Evolutionary conservation across 352 stramenopile species (phyloP).

Genomic region (Phytopythium aichiense): DNA sequence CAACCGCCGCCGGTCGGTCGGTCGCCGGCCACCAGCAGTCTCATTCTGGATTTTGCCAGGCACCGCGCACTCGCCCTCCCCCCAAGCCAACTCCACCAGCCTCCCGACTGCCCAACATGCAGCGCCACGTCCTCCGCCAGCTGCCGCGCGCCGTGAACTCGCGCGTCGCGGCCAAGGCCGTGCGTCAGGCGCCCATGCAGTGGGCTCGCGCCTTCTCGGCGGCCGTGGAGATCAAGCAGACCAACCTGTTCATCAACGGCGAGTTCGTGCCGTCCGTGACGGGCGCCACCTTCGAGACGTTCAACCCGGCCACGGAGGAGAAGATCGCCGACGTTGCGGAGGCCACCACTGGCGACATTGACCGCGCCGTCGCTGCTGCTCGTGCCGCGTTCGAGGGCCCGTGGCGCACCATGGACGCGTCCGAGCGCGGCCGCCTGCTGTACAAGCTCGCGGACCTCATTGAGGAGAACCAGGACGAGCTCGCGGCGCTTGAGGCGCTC

Average conservation of each 20-base stretch:
- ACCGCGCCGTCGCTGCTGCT: slow-evolving; percentile 66
- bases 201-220: slow-evolving; percentile 35
- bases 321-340: slow-evolving; percentile 69
- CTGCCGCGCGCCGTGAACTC: slow-evolving; percentile 15
- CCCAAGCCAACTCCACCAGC: neutral
- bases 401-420: slow-evolving; percentile 54
- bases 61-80: neutral
- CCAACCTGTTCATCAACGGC: slow-evolving; percentile 83
- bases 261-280: slow-evolving; percentile 69
- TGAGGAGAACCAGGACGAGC: slow-evolving; percentile 57
- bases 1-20: neutral
- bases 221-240: slow-evolving; percentile 48
- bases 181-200: slow-evolving; percentile 14
- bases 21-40: neutral
- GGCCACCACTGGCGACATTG: slow-evolving; percentile 57
- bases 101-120: slow-evolving; percentile 22
- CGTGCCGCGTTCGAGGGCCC: slow-evolving; percentile 58
- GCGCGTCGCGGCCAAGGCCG: slow-evolving; percentile 1
- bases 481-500: slow-evolving; percentile 86
- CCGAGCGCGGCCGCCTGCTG: slow-evolving; percentile 39
- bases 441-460: slow-evolving; percentile 52
- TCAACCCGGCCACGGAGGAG: slow-evolving; percentile 82
- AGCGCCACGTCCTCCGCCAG: slow-evolving; percentile 48
- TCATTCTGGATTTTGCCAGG: slow-evolving; percentile 8
- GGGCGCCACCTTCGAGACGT: slow-evolving; percentile 72